Percentiles rank a stretch among this genome's conserved stretches.
These are phyloP conservation scores for Pharnaceum exiguum DNA, from an alignment of 148 eudicot genomes.

Conservation along the genomic window DNA sequence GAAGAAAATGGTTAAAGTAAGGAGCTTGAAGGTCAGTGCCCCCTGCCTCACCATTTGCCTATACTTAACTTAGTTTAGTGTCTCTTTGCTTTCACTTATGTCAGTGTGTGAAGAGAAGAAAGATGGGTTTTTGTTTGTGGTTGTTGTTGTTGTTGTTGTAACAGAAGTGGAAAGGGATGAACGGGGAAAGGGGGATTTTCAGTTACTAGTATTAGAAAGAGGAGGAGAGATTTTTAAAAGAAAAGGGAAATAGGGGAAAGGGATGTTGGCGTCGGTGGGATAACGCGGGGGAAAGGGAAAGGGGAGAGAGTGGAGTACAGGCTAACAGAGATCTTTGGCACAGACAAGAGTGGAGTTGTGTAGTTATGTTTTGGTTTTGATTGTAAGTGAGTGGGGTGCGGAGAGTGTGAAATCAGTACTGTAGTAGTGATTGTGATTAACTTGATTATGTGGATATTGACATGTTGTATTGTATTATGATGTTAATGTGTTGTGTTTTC, in stretches of 20 bases:
- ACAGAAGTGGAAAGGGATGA: neutral
- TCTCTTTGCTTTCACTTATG: neutral
- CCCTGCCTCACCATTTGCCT: constrained; percentile 26
- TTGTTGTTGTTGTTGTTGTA: neutral
- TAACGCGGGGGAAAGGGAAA: neutral
- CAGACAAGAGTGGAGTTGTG: too few relatives aligned
- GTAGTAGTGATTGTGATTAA: too few relatives aligned
- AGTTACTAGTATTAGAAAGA: neutral
- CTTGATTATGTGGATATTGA: too few relatives aligned
- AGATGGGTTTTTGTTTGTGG: neutral
- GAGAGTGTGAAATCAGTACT: too few relatives aligned
- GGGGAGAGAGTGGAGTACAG: neutral
- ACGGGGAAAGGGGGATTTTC: neutral
- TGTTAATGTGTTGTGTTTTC: too few relatives aligned
- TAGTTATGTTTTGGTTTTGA: too few relatives aligned
- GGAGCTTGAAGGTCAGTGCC: constrained; percentile 16
- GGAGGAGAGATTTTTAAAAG: neutral
- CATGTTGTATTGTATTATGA: too few relatives aligned
- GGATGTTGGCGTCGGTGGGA: constrained; percentile 2
- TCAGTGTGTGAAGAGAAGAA: constrained; percentile 1
- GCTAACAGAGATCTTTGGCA: neutral
- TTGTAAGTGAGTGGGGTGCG: too few relatives aligned
- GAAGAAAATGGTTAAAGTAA: constrained; percentile 27
- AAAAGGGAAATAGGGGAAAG: neutral
- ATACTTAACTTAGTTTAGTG: neutral